These are phyloP conservation scores for Metarhizium album DNA, from an alignment of 2,329 filamentous ascomycete genomes.

Conservation along the genomic window DNA sequence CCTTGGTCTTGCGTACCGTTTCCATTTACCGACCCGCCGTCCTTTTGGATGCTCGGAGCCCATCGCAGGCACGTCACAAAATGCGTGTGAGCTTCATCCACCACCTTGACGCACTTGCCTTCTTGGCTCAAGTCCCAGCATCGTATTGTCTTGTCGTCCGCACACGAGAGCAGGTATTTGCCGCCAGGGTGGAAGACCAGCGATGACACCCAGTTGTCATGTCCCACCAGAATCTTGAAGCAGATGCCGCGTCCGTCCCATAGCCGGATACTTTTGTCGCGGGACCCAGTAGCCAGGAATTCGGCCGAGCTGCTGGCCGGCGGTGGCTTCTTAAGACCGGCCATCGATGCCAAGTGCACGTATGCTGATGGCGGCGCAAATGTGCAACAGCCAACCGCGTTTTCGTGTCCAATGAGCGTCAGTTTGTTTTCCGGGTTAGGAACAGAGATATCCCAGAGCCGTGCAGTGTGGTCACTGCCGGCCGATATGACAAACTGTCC, in stretches of 20 bases:
- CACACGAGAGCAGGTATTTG: constrained; percentile 75
- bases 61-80: constrained; percentile 82
- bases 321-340: constrained; percentile 75
- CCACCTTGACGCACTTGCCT: constrained; percentile 75
- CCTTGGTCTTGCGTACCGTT: constrained; percentile 8
- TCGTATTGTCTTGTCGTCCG: constrained; percentile 83
- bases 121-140: constrained; percentile 93
- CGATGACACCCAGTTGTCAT: constrained; percentile 88
- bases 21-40: constrained; percentile 7
- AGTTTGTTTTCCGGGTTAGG: constrained; percentile 57
- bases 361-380: constrained; percentile 76
- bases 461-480: constrained; percentile 68
- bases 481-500: constrained; percentile 72
- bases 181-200: constrained; percentile 86
- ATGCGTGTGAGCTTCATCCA: constrained; percentile 67
- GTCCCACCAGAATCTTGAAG: constrained; percentile 74
- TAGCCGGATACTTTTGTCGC: constrained; percentile 83
- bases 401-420: constrained; percentile 74
- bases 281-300: constrained; percentile 77
- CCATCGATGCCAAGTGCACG: constrained; percentile 62
- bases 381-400: constrained; percentile 74
- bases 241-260: constrained; percentile 81
- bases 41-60: constrained; percentile 49
- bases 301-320: constrained; percentile 65
- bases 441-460: constrained; percentile 72